Evolutionary conservation across 2,329 filamentous ascomycete genomes (phyloP).

Genomic region (Ceratocystis alfenasii): DNA sequence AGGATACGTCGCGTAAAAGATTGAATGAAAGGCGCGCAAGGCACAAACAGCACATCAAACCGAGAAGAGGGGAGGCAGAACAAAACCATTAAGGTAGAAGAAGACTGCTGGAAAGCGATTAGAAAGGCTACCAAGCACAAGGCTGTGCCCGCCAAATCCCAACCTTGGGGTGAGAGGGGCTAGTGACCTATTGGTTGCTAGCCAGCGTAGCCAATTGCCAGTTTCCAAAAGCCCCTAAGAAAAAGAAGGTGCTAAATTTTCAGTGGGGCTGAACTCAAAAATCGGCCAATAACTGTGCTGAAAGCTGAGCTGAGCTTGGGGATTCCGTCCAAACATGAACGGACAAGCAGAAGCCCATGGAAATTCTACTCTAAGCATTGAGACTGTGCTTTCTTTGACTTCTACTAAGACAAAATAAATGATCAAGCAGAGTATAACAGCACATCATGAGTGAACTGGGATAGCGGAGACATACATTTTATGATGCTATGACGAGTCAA

Average conservation of each 20-base stretch:
- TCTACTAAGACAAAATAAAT: too few species aligned
- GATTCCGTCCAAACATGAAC: background rate
- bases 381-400: too few species aligned
- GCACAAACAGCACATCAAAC: background rate
- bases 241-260: conserved; percentile 2
- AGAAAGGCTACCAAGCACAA: background rate
- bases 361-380: background rate
- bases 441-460: too few species aligned
- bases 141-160: background rate
- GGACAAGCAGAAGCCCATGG: background rate
- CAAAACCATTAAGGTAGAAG: background rate
- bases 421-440: too few species aligned
- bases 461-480: too few species aligned
- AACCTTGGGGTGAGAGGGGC: too few species aligned
- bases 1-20: conserved; percentile 17
- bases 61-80: background rate
- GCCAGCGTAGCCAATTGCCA: background rate
- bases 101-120: background rate
- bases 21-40: conserved; percentile 4
- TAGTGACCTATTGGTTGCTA: background rate
- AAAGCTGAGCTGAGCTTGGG: background rate
- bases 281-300: background rate
- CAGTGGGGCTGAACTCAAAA: background rate
- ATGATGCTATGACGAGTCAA: too few species aligned
- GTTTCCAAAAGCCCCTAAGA: background rate